Evolutionary conservation across 192 early-diverging fungal species (phyloP).

Genomic region (Coemansia sp.): DNA sequence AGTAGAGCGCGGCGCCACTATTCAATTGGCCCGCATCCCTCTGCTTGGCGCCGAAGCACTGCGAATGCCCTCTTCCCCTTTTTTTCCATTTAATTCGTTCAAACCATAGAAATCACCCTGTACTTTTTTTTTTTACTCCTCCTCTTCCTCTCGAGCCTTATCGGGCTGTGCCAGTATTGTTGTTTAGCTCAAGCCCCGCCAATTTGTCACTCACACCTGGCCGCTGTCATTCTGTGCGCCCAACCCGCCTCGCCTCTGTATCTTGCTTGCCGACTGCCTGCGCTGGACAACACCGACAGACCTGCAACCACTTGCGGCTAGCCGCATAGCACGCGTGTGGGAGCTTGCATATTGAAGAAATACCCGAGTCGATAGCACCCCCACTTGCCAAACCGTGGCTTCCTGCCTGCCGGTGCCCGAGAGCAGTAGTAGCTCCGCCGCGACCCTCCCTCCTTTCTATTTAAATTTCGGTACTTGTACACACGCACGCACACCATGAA

Average conservation of each 20-base stretch:
- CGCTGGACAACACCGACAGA: background rate
- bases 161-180: background rate
- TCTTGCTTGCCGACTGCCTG: background rate
- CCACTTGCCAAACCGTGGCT: background rate
- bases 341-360: background rate
- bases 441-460: background rate
- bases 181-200: background rate
- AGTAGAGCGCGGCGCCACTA: background rate
- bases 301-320: slow-evolving; percentile 1
- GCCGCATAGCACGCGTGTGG: slow-evolving; percentile 5
- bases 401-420: background rate
- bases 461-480: background rate
- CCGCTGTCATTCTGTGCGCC: background rate
- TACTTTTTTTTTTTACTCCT: background rate
- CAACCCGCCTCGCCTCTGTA: background rate
- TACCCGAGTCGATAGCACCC: background rate
- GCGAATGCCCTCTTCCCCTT: too few species aligned
- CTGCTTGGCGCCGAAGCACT: background rate
- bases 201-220: background rate
- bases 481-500: slow-evolving; percentile 28
- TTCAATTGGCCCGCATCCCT: background rate
- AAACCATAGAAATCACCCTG: background rate
- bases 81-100: background rate
- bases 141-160: background rate
- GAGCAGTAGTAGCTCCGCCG: slow-evolving; percentile 5